Evolutionary conservation across 2,329 filamentous ascomycete genomes (phyloP).

Genomic region (Trichoderma sp.): DNA sequence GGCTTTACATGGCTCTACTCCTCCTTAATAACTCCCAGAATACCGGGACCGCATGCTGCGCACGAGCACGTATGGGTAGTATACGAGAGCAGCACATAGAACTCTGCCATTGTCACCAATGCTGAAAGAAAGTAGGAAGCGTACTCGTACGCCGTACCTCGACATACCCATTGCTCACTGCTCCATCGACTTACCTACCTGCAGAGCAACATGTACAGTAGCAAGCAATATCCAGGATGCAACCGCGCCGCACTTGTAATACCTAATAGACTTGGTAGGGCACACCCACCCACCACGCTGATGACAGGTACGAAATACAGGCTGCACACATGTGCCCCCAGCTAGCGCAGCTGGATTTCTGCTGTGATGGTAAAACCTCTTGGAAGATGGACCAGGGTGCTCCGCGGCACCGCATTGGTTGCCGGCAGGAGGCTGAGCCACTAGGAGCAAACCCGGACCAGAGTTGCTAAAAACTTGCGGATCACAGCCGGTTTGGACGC

Average conservation of each 20-base stretch:
- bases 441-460: slow-evolving; percentile 17
- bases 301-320: slow-evolving; percentile 14
- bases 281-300: neutral
- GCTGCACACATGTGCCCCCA: neutral
- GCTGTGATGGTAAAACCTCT: slow-evolving; percentile 17
- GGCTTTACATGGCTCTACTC: neutral
- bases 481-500: slow-evolving; percentile 19
- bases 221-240: neutral
- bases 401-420: slow-evolving; percentile 20
- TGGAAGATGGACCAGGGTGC: slow-evolving; percentile 16
- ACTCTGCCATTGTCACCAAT: neutral
- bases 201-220: neutral
- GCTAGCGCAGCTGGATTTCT: slow-evolving; percentile 8
- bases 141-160: neutral
- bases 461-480: slow-evolving; percentile 14
- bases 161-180: neutral
- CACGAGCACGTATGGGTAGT: neutral
- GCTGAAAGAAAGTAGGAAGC: neutral
- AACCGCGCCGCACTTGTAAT: neutral
- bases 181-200: neutral
- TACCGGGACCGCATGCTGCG: neutral
- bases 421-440: slow-evolving; percentile 19
- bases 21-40: neutral
- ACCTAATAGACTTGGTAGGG: neutral
- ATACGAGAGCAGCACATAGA: neutral